Evolutionary conservation across 1,284 basidiomycete genomes (phyloP).

Genomic region (Sphagnurus paluster): DNA sequence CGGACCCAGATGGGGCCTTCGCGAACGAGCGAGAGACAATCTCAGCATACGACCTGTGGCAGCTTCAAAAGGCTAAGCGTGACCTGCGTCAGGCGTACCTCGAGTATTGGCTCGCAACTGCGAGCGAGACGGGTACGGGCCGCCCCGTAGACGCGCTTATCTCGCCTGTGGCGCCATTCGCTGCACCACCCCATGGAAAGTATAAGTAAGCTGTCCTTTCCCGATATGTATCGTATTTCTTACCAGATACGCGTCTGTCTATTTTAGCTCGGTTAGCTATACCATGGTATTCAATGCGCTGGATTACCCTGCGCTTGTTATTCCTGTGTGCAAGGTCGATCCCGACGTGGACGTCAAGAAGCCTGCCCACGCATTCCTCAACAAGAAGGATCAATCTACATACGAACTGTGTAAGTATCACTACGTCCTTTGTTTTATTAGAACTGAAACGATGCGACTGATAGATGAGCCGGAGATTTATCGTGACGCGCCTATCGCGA

Average conservation of each 20-base stretch:
- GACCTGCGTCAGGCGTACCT: conserved; percentile 50
- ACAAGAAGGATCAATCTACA: conserved; percentile 44
- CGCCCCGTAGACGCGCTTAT: conserved; percentile 69
- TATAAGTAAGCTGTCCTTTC: conserved; percentile 39
- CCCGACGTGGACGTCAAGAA: conserved; percentile 43
- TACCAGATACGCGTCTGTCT: conserved; percentile 2
- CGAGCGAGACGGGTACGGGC: conserved; percentile 50
- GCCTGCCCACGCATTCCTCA: conserved; percentile 44
- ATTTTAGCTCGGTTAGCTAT: conserved; percentile 45
- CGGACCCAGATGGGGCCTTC: conserved; percentile 27
- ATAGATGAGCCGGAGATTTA: conserved; percentile 62
- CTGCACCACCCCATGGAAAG: conserved; percentile 56
- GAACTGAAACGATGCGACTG: conserved; percentile 55
- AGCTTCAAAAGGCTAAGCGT: conserved; percentile 46
- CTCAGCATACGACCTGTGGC: conserved; percentile 57
- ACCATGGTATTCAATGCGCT: conserved; percentile 69
- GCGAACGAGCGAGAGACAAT: too few relatives aligned
- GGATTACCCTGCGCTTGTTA: conserved; percentile 66
- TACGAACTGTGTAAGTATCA: conserved; percentile 57
- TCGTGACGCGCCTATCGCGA: conserved; percentile 60
- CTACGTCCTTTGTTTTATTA: conserved; percentile 23
- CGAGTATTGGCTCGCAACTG: conserved; percentile 57
- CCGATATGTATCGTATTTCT: not conserved
- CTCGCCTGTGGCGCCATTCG: conserved; percentile 50
- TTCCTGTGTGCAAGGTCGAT: conserved; percentile 69